phyloP scores from a whole-genome alignment of 306 rosid species.

The Citrullus mucosospermus region DNA sequence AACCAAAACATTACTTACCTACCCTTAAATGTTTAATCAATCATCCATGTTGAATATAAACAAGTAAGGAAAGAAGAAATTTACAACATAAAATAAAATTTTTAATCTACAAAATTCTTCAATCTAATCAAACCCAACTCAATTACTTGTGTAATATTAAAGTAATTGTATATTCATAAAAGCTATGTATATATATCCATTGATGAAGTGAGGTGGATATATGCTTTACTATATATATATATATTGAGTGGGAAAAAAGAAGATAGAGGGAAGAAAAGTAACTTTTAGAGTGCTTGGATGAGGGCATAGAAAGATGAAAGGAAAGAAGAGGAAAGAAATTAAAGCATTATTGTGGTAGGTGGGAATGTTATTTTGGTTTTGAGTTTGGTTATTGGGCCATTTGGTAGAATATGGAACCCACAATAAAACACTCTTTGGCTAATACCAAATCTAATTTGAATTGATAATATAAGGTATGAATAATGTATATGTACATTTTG shows the following conservation, averaged over 20 bases:
- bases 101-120: no score
- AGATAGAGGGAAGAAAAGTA: background rate
- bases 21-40: no score
- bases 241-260: background rate
- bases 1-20: no score
- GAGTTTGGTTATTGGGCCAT: background rate
- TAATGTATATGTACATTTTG: background rate
- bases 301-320: background rate
- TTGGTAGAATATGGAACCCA: background rate
- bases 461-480: background rate
- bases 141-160: background rate
- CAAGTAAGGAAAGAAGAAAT: no score
- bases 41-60: no score
- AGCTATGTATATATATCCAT: background rate
- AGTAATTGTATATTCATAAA: background rate
- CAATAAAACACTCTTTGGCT: no score
- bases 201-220: background rate
- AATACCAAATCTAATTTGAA: background rate
- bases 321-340: no score
- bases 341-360: background rate
- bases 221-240: background rate
- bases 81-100: no score
- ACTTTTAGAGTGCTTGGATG: background rate
- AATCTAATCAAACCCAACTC: background rate
- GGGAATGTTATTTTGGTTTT: background rate